Conservation (phyloP, 1,284 basidiomycete species). For the Ustilago tritici region DNA sequence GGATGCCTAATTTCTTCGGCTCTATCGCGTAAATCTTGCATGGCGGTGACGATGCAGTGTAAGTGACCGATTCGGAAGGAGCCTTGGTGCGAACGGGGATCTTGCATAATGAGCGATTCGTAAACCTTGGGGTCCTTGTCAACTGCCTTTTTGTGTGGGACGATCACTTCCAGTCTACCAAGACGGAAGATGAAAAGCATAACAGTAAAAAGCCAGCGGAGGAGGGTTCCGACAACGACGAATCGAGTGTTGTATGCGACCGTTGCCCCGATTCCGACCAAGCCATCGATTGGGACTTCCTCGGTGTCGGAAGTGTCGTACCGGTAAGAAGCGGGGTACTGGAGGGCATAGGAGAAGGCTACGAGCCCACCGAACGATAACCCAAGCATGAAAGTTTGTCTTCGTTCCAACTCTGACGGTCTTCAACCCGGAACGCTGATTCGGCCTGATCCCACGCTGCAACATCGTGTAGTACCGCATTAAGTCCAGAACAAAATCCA, state of each 20-base stretch:
- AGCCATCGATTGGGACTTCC: constrained; percentile 64
- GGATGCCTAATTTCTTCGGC: constrained; percentile 55
- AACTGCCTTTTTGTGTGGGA: constrained; percentile 65
- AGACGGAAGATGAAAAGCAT: constrained; percentile 30
- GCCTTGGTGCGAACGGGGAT: constrained; percentile 63
- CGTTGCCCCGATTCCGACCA: constrained; percentile 65
- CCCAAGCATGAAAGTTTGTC: constrained; percentile 64
- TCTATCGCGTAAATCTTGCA: constrained; percentile 35
- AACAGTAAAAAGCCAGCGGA: constrained; percentile 20
- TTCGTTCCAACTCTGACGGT: constrained; percentile 54
- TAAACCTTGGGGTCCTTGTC: constrained; percentile 68
- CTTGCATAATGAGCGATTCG: constrained; percentile 62
- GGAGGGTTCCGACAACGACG: constrained; percentile 30
- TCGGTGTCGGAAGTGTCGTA: constrained; percentile 43
- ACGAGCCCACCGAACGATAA: constrained; percentile 66
- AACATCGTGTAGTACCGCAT: constrained; percentile 62
- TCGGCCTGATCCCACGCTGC: constrained; percentile 52
- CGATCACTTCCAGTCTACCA: constrained; percentile 56
- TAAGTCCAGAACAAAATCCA: constrained; percentile 58
- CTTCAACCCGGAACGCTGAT: constrained; percentile 22
- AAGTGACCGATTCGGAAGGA: constrained; percentile 65
- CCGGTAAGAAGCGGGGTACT: constrained; percentile 58
- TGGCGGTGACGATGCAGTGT: constrained; percentile 51
- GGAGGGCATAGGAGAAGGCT: constrained; percentile 60
- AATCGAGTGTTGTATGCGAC: constrained; percentile 52